A percentile compares a stretch with the other conserved stretches of the same genome.
These are phyloP conservation scores for Coniella lustricola DNA, from an alignment of 2,329 filamentous ascomycete species.

Conservation along the genomic window DNA sequence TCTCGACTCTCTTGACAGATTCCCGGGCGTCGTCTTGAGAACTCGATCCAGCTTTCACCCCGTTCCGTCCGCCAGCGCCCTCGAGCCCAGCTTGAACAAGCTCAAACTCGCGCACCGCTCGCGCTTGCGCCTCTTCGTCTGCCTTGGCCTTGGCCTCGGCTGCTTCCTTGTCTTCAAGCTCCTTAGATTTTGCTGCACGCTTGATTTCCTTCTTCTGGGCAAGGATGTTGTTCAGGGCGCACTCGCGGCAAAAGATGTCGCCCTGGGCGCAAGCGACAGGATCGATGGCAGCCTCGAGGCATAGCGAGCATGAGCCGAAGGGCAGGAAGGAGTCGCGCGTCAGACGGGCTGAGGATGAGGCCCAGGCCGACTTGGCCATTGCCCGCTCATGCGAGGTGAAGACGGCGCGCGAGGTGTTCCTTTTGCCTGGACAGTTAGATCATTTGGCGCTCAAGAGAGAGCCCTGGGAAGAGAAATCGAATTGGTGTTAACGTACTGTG, in stretches of 20 bases:
- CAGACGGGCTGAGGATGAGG: constrained; percentile 73
- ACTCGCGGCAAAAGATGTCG: constrained; percentile 93
- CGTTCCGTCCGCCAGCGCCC: constrained; percentile 25
- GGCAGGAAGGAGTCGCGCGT: constrained; percentile 86
- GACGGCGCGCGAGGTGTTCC: constrained; percentile 85
- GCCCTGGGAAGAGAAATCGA: not conserved
- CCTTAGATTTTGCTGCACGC: constrained; percentile 61
- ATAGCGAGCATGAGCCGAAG: constrained; percentile 83
- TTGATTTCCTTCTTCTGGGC: constrained; percentile 89
- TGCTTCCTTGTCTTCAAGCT: constrained; percentile 54
- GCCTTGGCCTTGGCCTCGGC: constrained; percentile 52
- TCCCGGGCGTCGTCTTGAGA: constrained; percentile 16
- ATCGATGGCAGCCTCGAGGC: constrained; percentile 70
- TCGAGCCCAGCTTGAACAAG: constrained; percentile 67
- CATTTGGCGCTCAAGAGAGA: not conserved
- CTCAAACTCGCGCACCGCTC: constrained; percentile 78
- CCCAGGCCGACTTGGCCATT: constrained; percentile 76
- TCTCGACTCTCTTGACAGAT: constrained; percentile 35
- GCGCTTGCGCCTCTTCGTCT: constrained; percentile 62
- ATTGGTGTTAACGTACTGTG: constrained; percentile 35
- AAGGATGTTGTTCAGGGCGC: constrained; percentile 83
- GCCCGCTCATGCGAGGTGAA: constrained; percentile 89
- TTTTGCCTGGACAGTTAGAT: constrained; percentile 51
- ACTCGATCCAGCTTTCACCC: constrained; percentile 22
- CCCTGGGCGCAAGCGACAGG: constrained; percentile 79